These are phyloP conservation scores for Leersia perrieri DNA, from an alignment of 176 grass and related monocot species.

Conservation along the genomic window DNA sequence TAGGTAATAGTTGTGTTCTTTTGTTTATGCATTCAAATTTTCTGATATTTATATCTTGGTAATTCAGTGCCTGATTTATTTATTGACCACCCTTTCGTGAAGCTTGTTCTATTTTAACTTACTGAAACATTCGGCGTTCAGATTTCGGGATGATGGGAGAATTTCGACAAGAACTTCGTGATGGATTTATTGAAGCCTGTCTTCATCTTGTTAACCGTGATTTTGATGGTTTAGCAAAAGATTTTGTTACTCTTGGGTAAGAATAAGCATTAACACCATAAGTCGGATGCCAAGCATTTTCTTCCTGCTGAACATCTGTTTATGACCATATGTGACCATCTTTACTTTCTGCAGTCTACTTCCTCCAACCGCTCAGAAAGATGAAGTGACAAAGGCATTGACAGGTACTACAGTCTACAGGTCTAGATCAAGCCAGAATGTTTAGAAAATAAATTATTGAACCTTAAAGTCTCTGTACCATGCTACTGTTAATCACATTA, in stretches of 20 bases:
- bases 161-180: constrained; percentile 86
- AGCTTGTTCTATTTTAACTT: constrained; percentile 14
- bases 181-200: constrained; percentile 97
- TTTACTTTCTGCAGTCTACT: constrained; percentile 65
- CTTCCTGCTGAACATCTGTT: background rate
- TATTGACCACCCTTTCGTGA: constrained; percentile 7
- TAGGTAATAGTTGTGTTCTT: constrained; percentile 56
- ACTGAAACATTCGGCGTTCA: constrained; percentile 45
- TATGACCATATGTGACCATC: constrained; percentile 8
- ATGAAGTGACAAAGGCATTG: constrained; percentile 94
- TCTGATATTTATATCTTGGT: background rate
- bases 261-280: constrained; percentile 5
- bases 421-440: constrained; percentile 16
- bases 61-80: constrained; percentile 13
- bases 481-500: background rate
- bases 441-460: background rate
- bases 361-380: constrained; percentile 88
- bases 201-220: constrained; percentile 99
- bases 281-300: background rate
- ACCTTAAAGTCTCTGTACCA: constrained; percentile 8
- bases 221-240: constrained; percentile 98
- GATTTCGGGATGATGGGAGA: constrained; percentile 99
- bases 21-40: background rate
- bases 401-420: constrained; percentile 61
- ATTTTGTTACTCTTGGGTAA: constrained; percentile 98